Evolutionary conservation across 371 early-diverging fungal genomes (phyloP), one percentile per base, ranked within the genome.

Genomic region (Mucor plumbeus): DNA sequence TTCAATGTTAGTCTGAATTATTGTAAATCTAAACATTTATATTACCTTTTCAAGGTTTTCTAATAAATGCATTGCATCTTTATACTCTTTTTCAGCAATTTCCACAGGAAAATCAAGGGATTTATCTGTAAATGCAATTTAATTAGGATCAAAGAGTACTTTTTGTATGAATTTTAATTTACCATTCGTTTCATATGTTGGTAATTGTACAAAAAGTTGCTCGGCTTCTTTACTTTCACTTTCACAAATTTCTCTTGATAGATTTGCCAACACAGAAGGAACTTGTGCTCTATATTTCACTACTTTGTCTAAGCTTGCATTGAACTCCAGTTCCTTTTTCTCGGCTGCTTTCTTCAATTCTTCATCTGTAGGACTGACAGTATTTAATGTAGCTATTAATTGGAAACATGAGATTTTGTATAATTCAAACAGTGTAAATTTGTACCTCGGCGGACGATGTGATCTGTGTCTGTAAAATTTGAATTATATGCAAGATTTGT

Each of bases 301-400:
- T 15, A 41, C 44, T 60, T 60, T 60, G 8, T 3, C 31, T 3
- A 60, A 7, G 21, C 13, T 5, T 6, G 10, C 15, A 35, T 57
- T 31, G 14, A 64, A 44, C 1, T 57, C 57, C 10, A 43, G 5
- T 17, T 64, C 43, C 17, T 56, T 35, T 7, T 43, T 6, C 11
- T 44, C 57, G 8, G 31, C 44, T 31, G 33, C 35, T 44, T 43
- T 15, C 35, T 44, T 40, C n/a, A 64, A 35, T 0, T 57, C 17
- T 19, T 64, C 57, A 11, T 64, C 57, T 10, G 35, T 19, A 44
- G 64, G 57, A 33, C 41, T 44, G 3, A 40, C 34, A 8, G 33
- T 3, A 31, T 56, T 43, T 31, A 44, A 3, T 5, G 21, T 8
- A 33, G 15, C 38, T 62, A 34, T 31, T 0, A 15, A 10, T 13